Base-by-base conservation (phyloP, 1,284 basidiomycete genomes). In the Ceraceosorus guamensis region DNA sequence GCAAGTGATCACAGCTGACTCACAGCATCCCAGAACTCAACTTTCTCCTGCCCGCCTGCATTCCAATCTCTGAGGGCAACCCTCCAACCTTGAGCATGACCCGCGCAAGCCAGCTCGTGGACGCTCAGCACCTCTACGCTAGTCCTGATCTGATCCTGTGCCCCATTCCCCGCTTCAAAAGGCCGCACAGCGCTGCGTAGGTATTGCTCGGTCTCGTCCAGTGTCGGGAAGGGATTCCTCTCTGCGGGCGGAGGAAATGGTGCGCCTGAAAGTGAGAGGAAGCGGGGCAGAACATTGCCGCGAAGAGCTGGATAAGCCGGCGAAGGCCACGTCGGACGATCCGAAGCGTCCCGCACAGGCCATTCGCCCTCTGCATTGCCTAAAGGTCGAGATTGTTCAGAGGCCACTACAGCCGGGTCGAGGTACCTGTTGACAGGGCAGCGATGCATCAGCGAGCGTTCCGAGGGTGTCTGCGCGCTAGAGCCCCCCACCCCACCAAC, bases 251-350 rank as follows among this genome's bases (percentile, higher is more conserved):
- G 51, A 1, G 57, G 52, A 41, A 71, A 68, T 10, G 53, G 46
- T 11, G 48, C 43, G 6, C 59, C 63, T 0, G 60, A 59, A 44
- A 67, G 68, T 50, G 69, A 58, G 46, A 71, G 57, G 47, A 69
- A 72, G 14, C 65, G 65, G 10, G 68, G 70, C 37, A 71, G 55
- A 0, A 72, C 70, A 49, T 72, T 72, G 1, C 70, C 70, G 13
- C 63, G 48, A 18, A 72, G 53, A 32, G 65, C 62, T 18, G 68
- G 61, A 50, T 72, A 72, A 3, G 67, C 65, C 4, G 70, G 70
- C 1, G 54, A 59, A 0, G 70, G 70, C 67, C 67, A 72, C 48
- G 60, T 63, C 8, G 69, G 67, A 34, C 47, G 16, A 8, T 16
- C 30, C 11, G 50, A 11, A 33, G 7, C 6, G 6, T 6, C 5